Evolutionary conservation across 805 yeast genomes (phyloP), one percentile per base, ranked within the genome.

Genomic region (Wickerhamomyces tratensis): DNA sequence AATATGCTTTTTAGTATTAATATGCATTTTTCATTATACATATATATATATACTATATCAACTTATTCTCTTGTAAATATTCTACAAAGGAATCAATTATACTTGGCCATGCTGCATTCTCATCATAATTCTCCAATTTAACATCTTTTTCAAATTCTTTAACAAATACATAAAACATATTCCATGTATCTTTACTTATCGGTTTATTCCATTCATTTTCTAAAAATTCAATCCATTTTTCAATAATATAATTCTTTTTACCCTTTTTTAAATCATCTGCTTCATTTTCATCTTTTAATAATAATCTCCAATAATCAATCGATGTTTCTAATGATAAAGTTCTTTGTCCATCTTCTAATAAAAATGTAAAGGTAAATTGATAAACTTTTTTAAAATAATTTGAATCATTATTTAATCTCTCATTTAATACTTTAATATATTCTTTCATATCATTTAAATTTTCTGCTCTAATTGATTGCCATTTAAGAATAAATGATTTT

Each of bases 91-190:
- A 86, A 58, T 91, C 98, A 49, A 91, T 77, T 14, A 86, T 65
- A 42, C 85, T 76, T 6, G 98, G 98, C 98, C 98, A 91, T 1
- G 96, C 85, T 25, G 83, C 88, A 50, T 75, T 73, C 49, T 82
- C 93, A 51, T 83, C 89, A 59, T 88, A 89, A 3, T 61, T 63
- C 13, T 62, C 61, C 6, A 91, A 64, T 1, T 54, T 47, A 0
- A 83, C 76, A 45, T 86, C 84, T 14, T 57, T 47, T 1, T 75
- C 61, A 45, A 69, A 69, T 46, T 74, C 74, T 42, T 65, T 61
- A 43, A 82, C 61, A 53, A 88, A 86, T 43, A 79, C 77, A 42
- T 71, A 71, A 43, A 84, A 65, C 97, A 89, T 88, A 46, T 75
- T 71, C 97, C 97, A 91, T 25, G 80, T 76, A 54, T 91, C 98